These are phyloP conservation scores for Corylus heterophylla DNA, from an alignment of 306 rosid genomes.

Conservation along the genomic window DNA sequence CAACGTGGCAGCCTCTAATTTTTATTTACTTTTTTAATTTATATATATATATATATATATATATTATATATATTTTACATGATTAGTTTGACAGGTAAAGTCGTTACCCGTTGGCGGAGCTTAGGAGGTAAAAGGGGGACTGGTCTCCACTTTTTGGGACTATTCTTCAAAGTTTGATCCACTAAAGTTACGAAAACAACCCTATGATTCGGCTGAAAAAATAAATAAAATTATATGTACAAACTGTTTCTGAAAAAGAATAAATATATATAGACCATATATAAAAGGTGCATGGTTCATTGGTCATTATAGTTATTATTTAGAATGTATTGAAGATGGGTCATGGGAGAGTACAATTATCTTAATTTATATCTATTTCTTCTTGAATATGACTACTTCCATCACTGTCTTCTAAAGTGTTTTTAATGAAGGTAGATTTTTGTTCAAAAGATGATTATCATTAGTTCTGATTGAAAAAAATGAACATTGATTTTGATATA, in stretches of 20 bases:
- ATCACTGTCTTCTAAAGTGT: no score
- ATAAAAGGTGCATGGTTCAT: no score
- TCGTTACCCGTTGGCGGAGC: slow-evolving; percentile 48
- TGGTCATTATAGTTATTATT: neutral
- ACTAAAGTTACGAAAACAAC: slow-evolving; percentile 13
- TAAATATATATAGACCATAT: no score
- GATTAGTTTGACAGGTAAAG: slow-evolving; percentile 57
- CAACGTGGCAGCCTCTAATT: slow-evolving; percentile 18
- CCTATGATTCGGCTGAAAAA: slow-evolving; percentile 14
- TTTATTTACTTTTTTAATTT: neutral
- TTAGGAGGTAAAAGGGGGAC: slow-evolving; percentile 34
- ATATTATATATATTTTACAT: neutral
- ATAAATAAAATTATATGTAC: no score
- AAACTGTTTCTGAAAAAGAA: no score
- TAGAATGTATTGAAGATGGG: no score
- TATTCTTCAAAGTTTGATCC: slow-evolving; percentile 9
- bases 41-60: neutral
- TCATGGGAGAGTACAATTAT: neutral
- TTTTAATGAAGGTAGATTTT: no score
- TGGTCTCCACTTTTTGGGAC: slow-evolving; percentile 49
- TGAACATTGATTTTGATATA: no score
- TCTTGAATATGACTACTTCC: no score
- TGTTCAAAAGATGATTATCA: no score
- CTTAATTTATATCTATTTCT: no score
- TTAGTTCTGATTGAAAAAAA: no score